Conservation (phyloP, 176 grass and related monocot genomes). For the Oryza brachyantha region DNA sequence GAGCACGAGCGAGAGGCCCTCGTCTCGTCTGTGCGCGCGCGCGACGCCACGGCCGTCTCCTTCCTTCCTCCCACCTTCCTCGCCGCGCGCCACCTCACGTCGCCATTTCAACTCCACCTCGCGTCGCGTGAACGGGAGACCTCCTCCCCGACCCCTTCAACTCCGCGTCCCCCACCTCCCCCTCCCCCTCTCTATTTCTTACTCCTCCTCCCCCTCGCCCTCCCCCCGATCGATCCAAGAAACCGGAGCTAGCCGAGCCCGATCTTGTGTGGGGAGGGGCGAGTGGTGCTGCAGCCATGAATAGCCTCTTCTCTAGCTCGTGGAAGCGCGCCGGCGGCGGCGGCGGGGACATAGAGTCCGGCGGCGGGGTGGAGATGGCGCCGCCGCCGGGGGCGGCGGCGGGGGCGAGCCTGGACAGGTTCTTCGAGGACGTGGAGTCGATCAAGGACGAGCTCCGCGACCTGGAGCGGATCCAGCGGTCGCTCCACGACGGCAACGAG, state of each 20-base stretch:
- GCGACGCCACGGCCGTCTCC: not conserved
- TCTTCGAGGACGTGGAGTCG: slow-evolving; percentile 92
- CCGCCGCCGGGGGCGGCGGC: slow-evolving; percentile 30
- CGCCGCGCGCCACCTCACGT: not conserved
- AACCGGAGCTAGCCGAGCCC: not conserved
- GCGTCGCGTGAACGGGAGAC: not conserved
- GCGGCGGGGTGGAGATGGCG: slow-evolving; percentile 58
- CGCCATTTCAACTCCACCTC: not conserved
- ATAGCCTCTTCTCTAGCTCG: slow-evolving; percentile 75
- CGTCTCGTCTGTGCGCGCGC: not conserved
- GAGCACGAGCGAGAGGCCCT: not conserved
- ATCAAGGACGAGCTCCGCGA: slow-evolving; percentile 92
- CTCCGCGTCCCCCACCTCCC: slow-evolving; percentile 26
- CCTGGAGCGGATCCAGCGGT: slow-evolving; percentile 68
- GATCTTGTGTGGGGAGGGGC: not conserved
- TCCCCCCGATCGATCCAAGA: slow-evolving; percentile 41
- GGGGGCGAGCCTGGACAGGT: slow-evolving; percentile 69
- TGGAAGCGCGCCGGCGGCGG: slow-evolving; percentile 50
- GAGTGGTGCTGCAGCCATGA: slow-evolving; percentile 38
- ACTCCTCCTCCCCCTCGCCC: slow-evolving; percentile 21
- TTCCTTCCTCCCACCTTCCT: slow-evolving; percentile 37
- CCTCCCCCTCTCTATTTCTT: not conserved
- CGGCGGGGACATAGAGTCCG: slow-evolving; percentile 44
- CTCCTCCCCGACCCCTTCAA: slow-evolving; percentile 31
- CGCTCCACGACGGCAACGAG: slow-evolving; percentile 80